Evolutionary conservation across 208 protist species (phyloP), one percentile per base, ranked within the genome.

Genomic region (Crithidia acanthocephali): DNA sequence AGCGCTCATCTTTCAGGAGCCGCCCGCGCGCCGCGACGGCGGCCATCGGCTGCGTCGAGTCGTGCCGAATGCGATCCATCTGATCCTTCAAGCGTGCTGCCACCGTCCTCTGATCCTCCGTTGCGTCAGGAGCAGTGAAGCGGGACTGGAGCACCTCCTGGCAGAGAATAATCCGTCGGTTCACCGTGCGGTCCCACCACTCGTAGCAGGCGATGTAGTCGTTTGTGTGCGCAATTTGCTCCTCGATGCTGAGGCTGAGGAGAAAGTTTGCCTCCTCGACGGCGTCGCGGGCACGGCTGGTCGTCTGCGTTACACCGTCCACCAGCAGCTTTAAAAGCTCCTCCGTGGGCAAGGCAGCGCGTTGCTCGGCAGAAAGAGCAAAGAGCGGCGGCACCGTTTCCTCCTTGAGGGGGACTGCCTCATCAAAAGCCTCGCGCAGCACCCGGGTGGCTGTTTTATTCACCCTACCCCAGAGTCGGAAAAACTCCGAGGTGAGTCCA

Each of bases 161-260:
- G 53, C 84, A 93, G 10, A 51, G 16, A 3, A 72, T 15, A 0
- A 93, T 74, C 20, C 76, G 79, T 25, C 73, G 72, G 56, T 86
- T 87, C 42, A 90, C 83, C 0, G 71, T 51, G 11, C 33, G 47
- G 45, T 93, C 79, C 87, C 84, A 93, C 76, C 74, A 90, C 27
- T 82, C 40, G 72, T 88, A 90, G 57, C 82, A 87, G 27, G 33
- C 67, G 2, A 72, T 37, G 56, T 90, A 93, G 63, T 93, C 84
- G 40, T 62, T 76, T 3, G 79, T 86, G 65, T 87, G 83, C 0
- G 84, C 35, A 23, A 92, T 87, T 57, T 89, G 74, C 61, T 92
- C 87, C 72, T 93, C 87, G 27, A 90, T 68, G 48, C 78, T 83
- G 27, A 93, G 68, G 44, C 60, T 61, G 30, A 93, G 72, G 22